Base-by-base conservation (phyloP, 2,329 filamentous ascomycete genomes). In the Pseudocercospora vitis region DNA sequence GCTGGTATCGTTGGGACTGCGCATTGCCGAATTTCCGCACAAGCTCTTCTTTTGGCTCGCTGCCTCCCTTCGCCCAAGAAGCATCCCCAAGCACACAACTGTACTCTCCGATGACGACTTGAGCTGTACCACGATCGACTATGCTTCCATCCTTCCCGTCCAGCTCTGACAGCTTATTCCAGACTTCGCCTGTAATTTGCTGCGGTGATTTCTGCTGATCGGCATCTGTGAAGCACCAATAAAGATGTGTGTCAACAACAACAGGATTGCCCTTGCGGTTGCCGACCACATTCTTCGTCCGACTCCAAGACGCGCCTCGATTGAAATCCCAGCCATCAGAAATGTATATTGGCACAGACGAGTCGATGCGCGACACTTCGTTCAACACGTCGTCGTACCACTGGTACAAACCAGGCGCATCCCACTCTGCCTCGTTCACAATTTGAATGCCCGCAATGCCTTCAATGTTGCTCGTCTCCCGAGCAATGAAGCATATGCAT, bases 171-270 rank as follows among this genome's bases (percentile, higher is more conserved):
- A 83, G 68, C 53, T 78, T 79, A 7, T 54, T 64, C 11, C 64
- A 60, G 1, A 77, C 74, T 50, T 77, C 75, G 11, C 64, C 57
- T 29, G 78, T 78, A 55, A 84, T 79, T 50, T 82, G 70, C 44
- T 76, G 73, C 2, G 82, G 80, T 9, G 74, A 69, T 57, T 78
- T 76, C 7, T 65, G 63, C 60, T 78, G 78, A 65, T 83, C 77
- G 1, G 69, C 71, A 8, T 80, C 76, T n/a, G 74, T 73, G 63
- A 83, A 83, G 32, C 76, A 78, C 73, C 79, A 84, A 64, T 84
- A 84, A 52, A 76, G 74, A 65, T 84, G 81, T 9, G 80, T 83
- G 58, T 84, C 82, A 21, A 84, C 71, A 18, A 83, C 68, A 6
- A 84, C 72, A 0, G 80, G 79, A 46, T 75, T 76, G n/a, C 63